Evolutionary conservation across 176 grass and related monocot species (phyloP).

Genomic region (Oryza glaberrima): DNA sequence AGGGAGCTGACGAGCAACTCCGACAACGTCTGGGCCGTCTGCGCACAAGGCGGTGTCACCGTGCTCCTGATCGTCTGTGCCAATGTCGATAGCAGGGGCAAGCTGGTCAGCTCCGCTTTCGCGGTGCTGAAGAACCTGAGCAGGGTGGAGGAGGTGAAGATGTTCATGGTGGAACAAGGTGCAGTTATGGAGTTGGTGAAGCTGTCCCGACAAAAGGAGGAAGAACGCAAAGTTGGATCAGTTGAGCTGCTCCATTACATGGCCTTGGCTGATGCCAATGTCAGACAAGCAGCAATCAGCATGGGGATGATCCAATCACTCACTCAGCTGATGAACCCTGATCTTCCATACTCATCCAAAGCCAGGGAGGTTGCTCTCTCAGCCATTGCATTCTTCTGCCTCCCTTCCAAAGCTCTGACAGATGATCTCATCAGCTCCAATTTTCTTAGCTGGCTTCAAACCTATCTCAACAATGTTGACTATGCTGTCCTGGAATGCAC

Average conservation of each 20-base stretch:
- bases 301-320: slow-evolving; percentile 39
- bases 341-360: slow-evolving; percentile 33
- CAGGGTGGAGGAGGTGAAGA: slow-evolving; percentile 49
- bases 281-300: slow-evolving; percentile 26
- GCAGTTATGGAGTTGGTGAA: slow-evolving; percentile 31
- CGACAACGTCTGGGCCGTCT: slow-evolving; percentile 92
- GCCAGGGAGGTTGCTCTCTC: slow-evolving; percentile 55
- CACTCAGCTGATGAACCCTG: slow-evolving; percentile 44
- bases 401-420: slow-evolving; percentile 15
- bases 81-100: slow-evolving; percentile 2
- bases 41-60: slow-evolving; percentile 77
- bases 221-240: slow-evolving; percentile 47
- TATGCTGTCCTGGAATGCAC: slow-evolving; percentile 42
- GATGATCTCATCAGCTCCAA: slow-evolving; percentile 25
- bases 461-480: slow-evolving; percentile 53
- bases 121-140: slow-evolving; percentile 44
- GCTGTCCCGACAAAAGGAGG: slow-evolving; percentile 40
- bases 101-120: slow-evolving; percentile 44
- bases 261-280: slow-evolving; percentile 21
- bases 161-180: slow-evolving; percentile 52
- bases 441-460: slow-evolving; percentile 36
- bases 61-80: slow-evolving; percentile 58
- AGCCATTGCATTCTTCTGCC: slow-evolving; percentile 30
- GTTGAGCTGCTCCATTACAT: slow-evolving; percentile 38
- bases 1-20: slow-evolving; percentile 85